A percentile compares a stretch with the other conserved stretches of the same genome.
Evolutionary conservation across 106 monocot genomes (phyloP).

Genomic region (Dendrobium huoshanense): DNA sequence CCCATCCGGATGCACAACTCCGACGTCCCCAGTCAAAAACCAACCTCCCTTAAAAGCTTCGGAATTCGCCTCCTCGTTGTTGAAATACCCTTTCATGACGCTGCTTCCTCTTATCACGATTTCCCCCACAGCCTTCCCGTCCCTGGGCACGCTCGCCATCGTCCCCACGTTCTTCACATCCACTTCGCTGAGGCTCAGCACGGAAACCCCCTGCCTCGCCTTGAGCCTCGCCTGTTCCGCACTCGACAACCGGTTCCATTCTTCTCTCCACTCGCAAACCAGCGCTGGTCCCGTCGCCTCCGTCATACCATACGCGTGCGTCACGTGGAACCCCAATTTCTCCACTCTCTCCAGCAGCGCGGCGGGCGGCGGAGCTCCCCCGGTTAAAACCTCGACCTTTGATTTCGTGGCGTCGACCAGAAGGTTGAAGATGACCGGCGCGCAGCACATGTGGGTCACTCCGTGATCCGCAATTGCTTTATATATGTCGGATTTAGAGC

Average conservation of each 20-base stretch:
- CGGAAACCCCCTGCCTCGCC: constrained; percentile 64
- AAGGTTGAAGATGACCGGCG: constrained; percentile 56
- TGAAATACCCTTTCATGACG: constrained; percentile 89
- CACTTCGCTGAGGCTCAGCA: constrained; percentile 43
- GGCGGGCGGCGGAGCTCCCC: constrained; percentile 77
- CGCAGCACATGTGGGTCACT: constrained; percentile 93
- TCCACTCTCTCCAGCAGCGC: constrained; percentile 45
- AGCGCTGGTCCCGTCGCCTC: constrained; percentile 75
- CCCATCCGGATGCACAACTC: constrained; percentile 69
- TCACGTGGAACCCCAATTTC: constrained; percentile 55
- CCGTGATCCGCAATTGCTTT: constrained; percentile 46
- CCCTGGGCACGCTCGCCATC: constrained; percentile 47
- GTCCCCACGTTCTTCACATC: constrained; percentile 34
- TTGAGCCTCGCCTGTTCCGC: constrained; percentile 33
- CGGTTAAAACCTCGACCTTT: constrained; percentile 58
- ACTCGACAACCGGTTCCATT: constrained; percentile 40
- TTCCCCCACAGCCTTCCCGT: constrained; percentile 67
- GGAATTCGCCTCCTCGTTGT: constrained; percentile 40
- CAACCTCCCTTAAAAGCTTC: constrained; percentile 53
- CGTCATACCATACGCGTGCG: constrained; percentile 84
- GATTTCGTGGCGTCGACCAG: constrained; percentile 18
- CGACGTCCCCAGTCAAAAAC: constrained; percentile 83
- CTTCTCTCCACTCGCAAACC: constrained; percentile 71
- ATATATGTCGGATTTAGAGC: constrained; percentile 47
- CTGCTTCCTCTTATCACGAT: constrained; percentile 75